Conservation (phyloP, 2,329 filamentous ascomycete species). For the Nemania serpens region DNA sequence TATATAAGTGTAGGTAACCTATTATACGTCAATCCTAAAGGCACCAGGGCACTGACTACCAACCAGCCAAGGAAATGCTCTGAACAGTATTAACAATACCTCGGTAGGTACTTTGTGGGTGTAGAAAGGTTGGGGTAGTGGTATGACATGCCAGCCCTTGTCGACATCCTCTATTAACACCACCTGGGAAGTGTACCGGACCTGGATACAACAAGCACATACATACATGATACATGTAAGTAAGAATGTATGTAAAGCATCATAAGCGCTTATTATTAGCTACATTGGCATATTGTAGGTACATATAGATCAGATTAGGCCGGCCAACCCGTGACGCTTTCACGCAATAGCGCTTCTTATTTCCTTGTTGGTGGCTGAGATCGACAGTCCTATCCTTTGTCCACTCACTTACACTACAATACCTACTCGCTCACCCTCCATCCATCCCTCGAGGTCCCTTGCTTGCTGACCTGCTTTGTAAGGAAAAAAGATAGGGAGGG, state of each 20-base stretch:
- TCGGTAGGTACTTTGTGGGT: not conserved
- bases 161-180: constrained; percentile 1
- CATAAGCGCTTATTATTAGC: constrained; percentile 9
- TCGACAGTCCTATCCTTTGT: constrained; percentile 21
- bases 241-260: not conserved
- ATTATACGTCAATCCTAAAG: too few species aligned
- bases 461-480: too few species aligned
- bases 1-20: not conserved
- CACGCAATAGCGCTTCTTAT: constrained; percentile 1
- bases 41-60: too few species aligned
- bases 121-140: constrained; percentile 6
- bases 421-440: not conserved
- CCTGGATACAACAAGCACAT: not conserved
- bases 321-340: constrained; percentile 11
- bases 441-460: not conserved
- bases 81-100: not conserved
- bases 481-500: not conserved
- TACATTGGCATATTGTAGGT: not conserved
- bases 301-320: constrained; percentile 7
- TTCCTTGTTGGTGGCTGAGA: constrained; percentile 15
- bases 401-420: constrained; percentile 8
- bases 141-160: constrained; percentile 19
- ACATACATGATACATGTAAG: not conserved
- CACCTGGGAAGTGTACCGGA: not conserved
- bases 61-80: too few species aligned